phyloP scores from a whole-genome alignment of 306 rosid species.

The Luffa acutangula region DNA sequence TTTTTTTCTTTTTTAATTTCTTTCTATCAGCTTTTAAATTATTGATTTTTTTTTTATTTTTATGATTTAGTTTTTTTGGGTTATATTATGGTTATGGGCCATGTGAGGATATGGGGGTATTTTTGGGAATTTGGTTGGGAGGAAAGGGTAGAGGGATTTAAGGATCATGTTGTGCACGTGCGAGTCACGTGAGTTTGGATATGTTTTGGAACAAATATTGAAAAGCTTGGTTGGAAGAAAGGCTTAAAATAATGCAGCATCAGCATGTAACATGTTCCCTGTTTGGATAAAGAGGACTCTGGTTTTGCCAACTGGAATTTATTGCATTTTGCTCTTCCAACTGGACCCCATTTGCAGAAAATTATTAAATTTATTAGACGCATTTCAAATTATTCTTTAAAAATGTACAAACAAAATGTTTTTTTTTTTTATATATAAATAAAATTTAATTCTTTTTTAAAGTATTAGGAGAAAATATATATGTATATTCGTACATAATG shows the following conservation, averaged over 20 bases:
- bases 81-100: background rate
- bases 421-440: too few species aligned
- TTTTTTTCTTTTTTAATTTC: background rate
- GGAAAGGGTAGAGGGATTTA: background rate
- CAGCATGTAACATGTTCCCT: conserved; percentile 2
- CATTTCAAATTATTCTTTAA: too few species aligned
- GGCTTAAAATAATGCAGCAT: background rate
- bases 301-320: background rate
- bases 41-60: conserved; percentile 19
- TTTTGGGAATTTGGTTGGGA: background rate
- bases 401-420: too few species aligned
- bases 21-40: conserved; percentile 7
- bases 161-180: conserved; percentile 39
- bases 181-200: conserved; percentile 35
- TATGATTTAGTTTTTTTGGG: background rate
- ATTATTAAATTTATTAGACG: background rate
- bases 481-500: too few species aligned
- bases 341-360: background rate
- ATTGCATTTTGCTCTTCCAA: background rate
- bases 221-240: conserved; percentile 1
- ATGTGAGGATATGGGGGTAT: background rate
- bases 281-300: conserved; percentile 6
- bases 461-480: too few species aligned
- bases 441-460: too few species aligned
- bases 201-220: conserved; percentile 14